phyloP scores from a whole-genome alignment of 2,329 filamentous ascomycete species.

The Bipolaris victoriae region DNA sequence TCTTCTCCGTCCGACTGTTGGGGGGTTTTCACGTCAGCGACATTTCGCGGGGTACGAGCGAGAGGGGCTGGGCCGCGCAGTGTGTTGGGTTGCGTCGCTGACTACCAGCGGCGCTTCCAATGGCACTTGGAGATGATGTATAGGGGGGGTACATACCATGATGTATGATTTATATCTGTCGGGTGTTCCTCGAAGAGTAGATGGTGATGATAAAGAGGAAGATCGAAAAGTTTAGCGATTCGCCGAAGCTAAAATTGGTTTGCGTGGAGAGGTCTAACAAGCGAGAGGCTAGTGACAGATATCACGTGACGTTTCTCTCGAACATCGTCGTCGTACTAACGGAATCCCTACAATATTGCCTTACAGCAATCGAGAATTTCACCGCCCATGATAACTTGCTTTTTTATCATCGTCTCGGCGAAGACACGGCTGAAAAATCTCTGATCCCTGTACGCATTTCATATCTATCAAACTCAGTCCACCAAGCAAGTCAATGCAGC shows the following conservation, averaged over 20 bases:
- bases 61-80: conserved; percentile 8
- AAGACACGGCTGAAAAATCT: background rate
- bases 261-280: conserved; percentile 12
- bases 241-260: conserved; percentile 22
- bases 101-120: background rate
- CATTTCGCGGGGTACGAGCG: background rate
- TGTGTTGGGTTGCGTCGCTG: background rate
- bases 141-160: conserved; percentile 44
- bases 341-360: background rate
- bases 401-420: background rate
- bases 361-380: background rate
- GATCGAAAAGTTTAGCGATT: conserved; percentile 24
- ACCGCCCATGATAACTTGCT: too few relatives aligned
- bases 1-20: conserved; percentile 99
- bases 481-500: background rate
- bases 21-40: conserved; percentile 24
- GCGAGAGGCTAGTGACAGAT: conserved; percentile 3
- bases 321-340: background rate
- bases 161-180: conserved; percentile 49
- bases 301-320: background rate
- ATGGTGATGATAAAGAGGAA: conserved; percentile 28
- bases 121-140: background rate
- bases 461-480: background rate
- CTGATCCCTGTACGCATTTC: too few relatives aligned
- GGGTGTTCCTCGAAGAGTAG: conserved; percentile 54